Percentiles rank a stretch among this genome's conserved stretches.
Conservation (phyloP, 116 monocot genomes). For the Iris pallida region DNA sequence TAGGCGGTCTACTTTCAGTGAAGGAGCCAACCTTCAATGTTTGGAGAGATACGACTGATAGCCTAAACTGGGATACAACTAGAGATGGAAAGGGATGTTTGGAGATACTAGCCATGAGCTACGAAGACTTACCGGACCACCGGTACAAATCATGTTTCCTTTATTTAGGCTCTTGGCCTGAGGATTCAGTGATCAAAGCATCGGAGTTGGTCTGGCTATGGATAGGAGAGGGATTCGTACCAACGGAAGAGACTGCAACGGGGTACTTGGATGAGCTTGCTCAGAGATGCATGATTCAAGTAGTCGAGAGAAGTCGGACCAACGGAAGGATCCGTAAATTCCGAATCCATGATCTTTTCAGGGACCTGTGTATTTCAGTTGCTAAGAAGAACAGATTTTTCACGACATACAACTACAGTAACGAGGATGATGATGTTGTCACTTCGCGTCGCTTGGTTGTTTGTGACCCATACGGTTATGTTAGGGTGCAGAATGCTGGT, state of each 20-base stretch:
- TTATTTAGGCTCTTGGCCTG: conserved; percentile 14
- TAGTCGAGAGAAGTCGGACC: neutral
- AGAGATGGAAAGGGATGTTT: conserved; percentile 9
- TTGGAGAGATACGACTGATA: conserved; percentile 8
- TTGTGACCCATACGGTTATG: neutral
- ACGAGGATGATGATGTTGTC: neutral
- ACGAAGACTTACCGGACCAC: conserved; percentile 19
- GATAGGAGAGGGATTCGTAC: conserved; percentile 24
- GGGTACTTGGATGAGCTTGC: conserved; percentile 18
- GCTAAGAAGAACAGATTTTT: conserved; percentile 10
- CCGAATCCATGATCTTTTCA: conserved; percentile 11
- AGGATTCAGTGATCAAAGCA: conserved; percentile 4
- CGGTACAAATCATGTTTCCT: conserved; percentile 21
- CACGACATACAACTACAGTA: neutral
- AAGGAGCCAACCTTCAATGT: neutral
- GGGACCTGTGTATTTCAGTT: neutral
- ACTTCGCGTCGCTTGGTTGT: neutral
- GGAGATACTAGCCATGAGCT: conserved; percentile 22
- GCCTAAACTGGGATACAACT: conserved; percentile 5
- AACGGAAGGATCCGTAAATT: neutral
- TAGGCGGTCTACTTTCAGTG: conserved; percentile 25
- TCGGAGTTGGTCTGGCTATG: conserved; percentile 11
- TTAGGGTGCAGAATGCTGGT: too few species aligned
- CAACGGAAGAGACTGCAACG: conserved; percentile 10
- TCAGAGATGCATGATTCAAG: conserved; percentile 17